Percentiles rank a stretch among this genome's conserved stretches.
phyloP scores from a whole-genome alignment of 2,329 filamentous ascomycete species.

The Diaporthe eres region DNA sequence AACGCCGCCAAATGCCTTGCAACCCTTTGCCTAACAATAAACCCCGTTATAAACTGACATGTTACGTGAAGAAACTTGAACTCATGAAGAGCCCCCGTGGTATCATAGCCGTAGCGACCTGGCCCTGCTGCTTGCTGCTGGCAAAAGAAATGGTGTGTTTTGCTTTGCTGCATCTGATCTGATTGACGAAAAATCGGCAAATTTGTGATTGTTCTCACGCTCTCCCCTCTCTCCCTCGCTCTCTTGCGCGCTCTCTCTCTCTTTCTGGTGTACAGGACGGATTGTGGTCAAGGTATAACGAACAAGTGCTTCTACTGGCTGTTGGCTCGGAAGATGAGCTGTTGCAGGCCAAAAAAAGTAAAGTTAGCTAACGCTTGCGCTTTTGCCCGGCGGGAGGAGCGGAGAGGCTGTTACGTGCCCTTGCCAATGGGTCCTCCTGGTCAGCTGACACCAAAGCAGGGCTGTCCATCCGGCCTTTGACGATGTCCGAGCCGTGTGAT shows the following conservation, averaged over 20 bases:
- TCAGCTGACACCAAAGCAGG: conserved; percentile 73
- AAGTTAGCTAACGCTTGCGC: conserved; percentile 44
- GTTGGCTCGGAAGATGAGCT: conserved; percentile 44
- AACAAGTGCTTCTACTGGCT: conserved; percentile 41
- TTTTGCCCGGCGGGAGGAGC: conserved; percentile 50
- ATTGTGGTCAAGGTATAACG: conserved; percentile 34
- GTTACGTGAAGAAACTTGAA: conserved; percentile 41
- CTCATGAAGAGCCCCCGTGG: conserved; percentile 38
- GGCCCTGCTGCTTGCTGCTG: conserved; percentile 38
- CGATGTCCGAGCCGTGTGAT: conserved; percentile 57
- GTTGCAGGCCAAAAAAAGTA: conserved; percentile 40
- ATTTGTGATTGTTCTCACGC: conserved; percentile 8
- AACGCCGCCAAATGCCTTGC: conserved; percentile 39
- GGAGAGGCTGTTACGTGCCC: conserved; percentile 66
- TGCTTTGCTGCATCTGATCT: conserved; percentile 35
- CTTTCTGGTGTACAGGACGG: conserved; percentile 28
- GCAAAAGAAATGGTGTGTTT: conserved; percentile 32
- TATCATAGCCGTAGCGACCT: conserved; percentile 42
- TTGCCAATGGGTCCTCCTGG: conserved; percentile 69
- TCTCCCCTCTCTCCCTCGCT: background rate
- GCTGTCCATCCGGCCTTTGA: conserved; percentile 63
- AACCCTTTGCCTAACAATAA: conserved; percentile 33
- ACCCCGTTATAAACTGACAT: conserved; percentile 35
- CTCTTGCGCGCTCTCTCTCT: background rate
- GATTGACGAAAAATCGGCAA: conserved; percentile 30